A percentile compares a stretch with the other conserved stretches of the same genome.
These are phyloP conservation scores for Melanomma pulvis-pyrius DNA, from an alignment of 495 filamentous ascomycete genomes.

Conservation along the genomic window DNA sequence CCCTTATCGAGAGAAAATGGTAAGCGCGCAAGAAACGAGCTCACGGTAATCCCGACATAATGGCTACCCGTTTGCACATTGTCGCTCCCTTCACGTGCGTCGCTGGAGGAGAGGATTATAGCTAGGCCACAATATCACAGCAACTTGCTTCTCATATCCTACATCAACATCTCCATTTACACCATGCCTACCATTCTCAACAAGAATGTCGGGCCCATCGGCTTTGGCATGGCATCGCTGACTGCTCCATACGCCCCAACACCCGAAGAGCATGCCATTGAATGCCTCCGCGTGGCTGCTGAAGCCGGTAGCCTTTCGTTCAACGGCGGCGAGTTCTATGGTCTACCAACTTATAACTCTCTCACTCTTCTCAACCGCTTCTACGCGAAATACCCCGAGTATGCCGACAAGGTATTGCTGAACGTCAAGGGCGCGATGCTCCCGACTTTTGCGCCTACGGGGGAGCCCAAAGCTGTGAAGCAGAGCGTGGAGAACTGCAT, in stretches of 20 bases:
- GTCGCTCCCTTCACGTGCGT: no score
- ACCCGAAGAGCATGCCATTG: conserved; percentile 11
- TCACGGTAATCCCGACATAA: no score
- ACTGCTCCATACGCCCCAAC: not conserved
- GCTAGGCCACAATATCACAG: no score
- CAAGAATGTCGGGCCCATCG: conserved; percentile 11
- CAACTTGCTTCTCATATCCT: no score
- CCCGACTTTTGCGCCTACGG: conserved; percentile 50
- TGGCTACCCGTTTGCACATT: no score
- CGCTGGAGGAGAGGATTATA: no score
- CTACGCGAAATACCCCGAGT: conserved; percentile 66
- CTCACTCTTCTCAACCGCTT: conserved; percentile 60
- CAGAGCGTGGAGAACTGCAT: conserved; percentile 68
- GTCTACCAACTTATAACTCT: conserved; percentile 66
- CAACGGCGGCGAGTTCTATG: conserved; percentile 82
- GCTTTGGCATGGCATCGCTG: conserved; percentile 6
- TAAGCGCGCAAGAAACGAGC: no score
- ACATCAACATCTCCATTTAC: not conserved
- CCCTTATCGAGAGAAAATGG: no score
- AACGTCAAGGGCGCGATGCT: conserved; percentile 62
- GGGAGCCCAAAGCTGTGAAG: conserved; percentile 63
- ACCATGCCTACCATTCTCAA: not conserved
- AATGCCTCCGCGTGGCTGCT: conserved; percentile 6
- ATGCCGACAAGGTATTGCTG: conserved; percentile 65
- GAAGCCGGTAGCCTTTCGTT: conserved; percentile 46